phyloP scores from a whole-genome alignment of 306 rosid species.

The Vigna angularis region DNA sequence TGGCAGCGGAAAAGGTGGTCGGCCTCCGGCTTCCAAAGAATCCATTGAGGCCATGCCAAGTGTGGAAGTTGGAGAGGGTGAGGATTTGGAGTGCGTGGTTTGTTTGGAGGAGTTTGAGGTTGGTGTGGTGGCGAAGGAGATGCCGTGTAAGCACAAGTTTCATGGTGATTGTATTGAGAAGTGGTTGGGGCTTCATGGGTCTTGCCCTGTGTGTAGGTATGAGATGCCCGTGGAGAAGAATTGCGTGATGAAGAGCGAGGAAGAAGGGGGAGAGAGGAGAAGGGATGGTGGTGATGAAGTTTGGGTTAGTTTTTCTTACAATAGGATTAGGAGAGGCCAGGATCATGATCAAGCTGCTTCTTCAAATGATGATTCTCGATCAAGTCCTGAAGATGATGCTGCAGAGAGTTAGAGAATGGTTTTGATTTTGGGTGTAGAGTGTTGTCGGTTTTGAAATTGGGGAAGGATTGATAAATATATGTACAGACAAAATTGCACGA shows the following conservation, averaged over 20 bases:
- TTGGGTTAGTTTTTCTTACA: constrained; percentile 71
- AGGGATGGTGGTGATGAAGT: constrained; percentile 52
- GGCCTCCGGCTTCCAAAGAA: constrained; percentile 80
- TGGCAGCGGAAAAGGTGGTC: constrained; percentile 51
- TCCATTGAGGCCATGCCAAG: constrained; percentile 65
- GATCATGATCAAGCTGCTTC: constrained; percentile 49
- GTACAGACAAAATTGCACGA: constrained; percentile 48
- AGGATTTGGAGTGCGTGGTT: constrained; percentile 65
- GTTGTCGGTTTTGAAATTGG: constrained; percentile 7
- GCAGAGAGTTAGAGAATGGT: constrained; percentile 32
- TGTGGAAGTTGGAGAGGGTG: constrained; percentile 52
- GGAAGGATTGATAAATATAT: not conserved
- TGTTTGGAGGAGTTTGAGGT: constrained; percentile 76
- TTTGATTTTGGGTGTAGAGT: not conserved
- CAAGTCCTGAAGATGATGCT: constrained; percentile 37
- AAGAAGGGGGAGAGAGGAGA: constrained; percentile 45
- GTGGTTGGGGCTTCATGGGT: constrained; percentile 83
- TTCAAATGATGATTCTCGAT: constrained; percentile 41
- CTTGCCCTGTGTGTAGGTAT: constrained; percentile 84
- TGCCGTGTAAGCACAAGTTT: constrained; percentile 86
- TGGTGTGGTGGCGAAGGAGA: constrained; percentile 59
- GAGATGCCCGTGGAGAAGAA: constrained; percentile 77
- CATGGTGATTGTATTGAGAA: constrained; percentile 68
- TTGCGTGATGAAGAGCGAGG: constrained; percentile 52
- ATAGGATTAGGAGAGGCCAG: constrained; percentile 43